Percentiles rank a stretch among this genome's conserved stretches.
phyloP scores from a whole-genome alignment of 2,329 filamentous ascomycete genomes.

The Fusarium torreyae region DNA sequence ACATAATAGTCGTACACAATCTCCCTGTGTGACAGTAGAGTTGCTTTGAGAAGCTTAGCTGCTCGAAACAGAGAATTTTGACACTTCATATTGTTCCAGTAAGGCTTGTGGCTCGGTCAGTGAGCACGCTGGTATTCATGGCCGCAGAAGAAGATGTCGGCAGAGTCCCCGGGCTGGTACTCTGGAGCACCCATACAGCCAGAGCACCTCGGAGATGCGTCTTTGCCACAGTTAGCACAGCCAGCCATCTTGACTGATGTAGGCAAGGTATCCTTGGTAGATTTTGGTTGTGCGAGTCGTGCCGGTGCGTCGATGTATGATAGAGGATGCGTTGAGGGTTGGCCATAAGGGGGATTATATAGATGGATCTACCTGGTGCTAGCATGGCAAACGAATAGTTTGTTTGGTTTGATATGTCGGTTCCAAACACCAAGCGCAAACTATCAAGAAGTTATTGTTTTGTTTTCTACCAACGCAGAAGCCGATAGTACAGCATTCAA shows the following conservation, averaged over 20 bases:
- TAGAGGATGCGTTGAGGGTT: not conserved
- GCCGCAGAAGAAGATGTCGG: conserved; percentile 22
- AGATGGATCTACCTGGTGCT: not conserved
- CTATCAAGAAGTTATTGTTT: not conserved
- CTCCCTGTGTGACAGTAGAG: conserved; percentile 26
- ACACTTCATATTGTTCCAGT: conserved; percentile 17
- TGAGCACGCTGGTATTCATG: conserved; percentile 27
- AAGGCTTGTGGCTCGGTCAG: conserved; percentile 16
- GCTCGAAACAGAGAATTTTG: conserved; percentile 24
- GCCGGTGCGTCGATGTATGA: not conserved
- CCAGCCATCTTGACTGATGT: conserved; percentile 7
- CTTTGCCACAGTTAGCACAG: conserved; percentile 21
- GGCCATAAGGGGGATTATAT: not conserved
- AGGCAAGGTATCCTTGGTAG: not conserved
- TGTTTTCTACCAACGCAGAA: not conserved
- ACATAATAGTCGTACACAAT: conserved; percentile 13
- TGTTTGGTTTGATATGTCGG: not conserved
- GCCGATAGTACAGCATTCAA: not conserved
- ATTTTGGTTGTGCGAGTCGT: not conserved
- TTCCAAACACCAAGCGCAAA: not conserved
- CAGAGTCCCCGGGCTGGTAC: conserved; percentile 28
- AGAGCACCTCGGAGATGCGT: conserved; percentile 13
- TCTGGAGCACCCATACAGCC: conserved; percentile 19
- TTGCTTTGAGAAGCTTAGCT: conserved; percentile 19
- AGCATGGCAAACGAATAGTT: not conserved